Percentiles rank a stretch among this genome's conserved stretches.
These are phyloP conservation scores for Solanum hybrid DNA, from an alignment of 305 asterid species.

Conservation along the genomic window DNA sequence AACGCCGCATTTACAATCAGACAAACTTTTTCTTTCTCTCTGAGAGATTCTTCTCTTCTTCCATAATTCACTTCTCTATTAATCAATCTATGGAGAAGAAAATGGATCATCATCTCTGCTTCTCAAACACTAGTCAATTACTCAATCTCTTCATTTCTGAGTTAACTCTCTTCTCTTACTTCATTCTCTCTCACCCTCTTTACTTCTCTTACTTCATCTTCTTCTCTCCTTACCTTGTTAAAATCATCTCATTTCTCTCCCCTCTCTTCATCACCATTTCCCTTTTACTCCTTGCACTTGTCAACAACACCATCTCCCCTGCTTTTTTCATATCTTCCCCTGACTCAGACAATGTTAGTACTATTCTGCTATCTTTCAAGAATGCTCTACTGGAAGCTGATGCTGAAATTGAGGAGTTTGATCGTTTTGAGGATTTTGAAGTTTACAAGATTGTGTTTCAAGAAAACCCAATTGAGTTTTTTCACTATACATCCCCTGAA, in stretches of 20 bases:
- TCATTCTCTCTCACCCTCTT: slow-evolving; percentile 50
- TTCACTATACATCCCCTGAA: slow-evolving; percentile 8
- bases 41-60: slow-evolving; percentile 22
- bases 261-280: slow-evolving; percentile 60
- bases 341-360: background rate
- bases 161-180: slow-evolving; percentile 20
- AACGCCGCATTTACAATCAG: slow-evolving; percentile 51
- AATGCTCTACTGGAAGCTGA: slow-evolving; percentile 13
- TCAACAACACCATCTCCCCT: slow-evolving; percentile 22
- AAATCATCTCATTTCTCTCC: slow-evolving; percentile 41
- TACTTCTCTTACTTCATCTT: slow-evolving; percentile 47
- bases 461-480: slow-evolving; percentile 12
- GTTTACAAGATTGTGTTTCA: slow-evolving; percentile 39
- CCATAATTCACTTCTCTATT: background rate
- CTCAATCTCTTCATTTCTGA: slow-evolving; percentile 29
- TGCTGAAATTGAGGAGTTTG: slow-evolving; percentile 9
- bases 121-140: slow-evolving; percentile 20
- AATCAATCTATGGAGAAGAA: background rate
- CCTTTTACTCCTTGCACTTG: slow-evolving; percentile 37
- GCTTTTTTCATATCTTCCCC: background rate
- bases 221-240: slow-evolving; percentile 55
- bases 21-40: slow-evolving; percentile 5
- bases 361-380: slow-evolving; percentile 6
- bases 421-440: slow-evolving; percentile 38
- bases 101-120: slow-evolving; percentile 38